Evolutionary conservation across 192 early-diverging fungal species (phyloP).

Genomic region (Coemansia sp.): DNA sequence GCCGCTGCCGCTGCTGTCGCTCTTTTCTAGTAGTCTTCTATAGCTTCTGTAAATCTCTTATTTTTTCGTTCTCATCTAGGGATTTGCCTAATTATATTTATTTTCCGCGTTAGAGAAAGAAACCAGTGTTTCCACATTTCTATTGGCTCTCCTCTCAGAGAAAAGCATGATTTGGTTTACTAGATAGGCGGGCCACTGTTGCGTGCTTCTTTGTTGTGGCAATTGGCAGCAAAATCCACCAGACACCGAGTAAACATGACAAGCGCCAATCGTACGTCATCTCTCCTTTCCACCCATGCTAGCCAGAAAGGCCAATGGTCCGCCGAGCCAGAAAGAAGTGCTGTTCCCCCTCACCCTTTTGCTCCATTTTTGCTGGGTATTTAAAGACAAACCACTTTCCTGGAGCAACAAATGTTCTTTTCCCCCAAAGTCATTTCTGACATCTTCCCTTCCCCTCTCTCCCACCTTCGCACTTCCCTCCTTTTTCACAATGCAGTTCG

Average conservation of each 20-base stretch:
- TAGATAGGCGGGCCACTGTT: too few species aligned
- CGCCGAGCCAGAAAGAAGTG: neutral
- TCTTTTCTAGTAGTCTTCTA: neutral
- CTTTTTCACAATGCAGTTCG: conserved; percentile 48
- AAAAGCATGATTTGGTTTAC: too few species aligned
- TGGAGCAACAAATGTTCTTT: neutral
- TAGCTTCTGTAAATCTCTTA: neutral
- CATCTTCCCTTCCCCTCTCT: neutral
- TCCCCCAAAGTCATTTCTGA: neutral
- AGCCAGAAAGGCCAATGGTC: neutral
- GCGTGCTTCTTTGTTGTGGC: too few species aligned
- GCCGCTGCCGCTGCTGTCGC: neutral
- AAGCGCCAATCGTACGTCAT: neutral
- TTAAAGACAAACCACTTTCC: neutral
- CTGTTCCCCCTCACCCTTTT: neutral
- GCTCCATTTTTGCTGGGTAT: neutral
- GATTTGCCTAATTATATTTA: neutral
- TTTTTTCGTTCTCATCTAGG: neutral
- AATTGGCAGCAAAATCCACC: neutral
- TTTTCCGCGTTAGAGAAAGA: neutral
- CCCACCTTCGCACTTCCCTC: neutral
- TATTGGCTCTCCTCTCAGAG: neutral
- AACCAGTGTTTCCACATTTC: neutral
- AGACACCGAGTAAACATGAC: neutral
- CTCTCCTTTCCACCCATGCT: neutral